Base-by-base conservation (phyloP, 1,139 yeast genomes). In the Kurtzmaniella quercitrusa region DNA sequence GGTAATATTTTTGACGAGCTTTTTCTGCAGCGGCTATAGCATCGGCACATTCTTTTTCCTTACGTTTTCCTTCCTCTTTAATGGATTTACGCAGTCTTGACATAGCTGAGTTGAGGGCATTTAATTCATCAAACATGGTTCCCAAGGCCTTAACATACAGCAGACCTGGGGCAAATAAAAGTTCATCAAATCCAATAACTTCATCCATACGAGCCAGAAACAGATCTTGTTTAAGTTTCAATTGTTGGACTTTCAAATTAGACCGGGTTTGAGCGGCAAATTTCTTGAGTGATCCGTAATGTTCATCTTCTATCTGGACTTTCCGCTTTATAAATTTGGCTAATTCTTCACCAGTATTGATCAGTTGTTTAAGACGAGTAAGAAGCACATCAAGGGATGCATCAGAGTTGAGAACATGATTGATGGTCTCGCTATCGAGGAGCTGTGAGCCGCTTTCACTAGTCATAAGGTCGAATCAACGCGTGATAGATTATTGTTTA, bases 11-110 rank as follows among this genome's bases (percentile, higher is more conserved):
- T 42, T 75, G 70, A 61, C 85, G 88, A 9, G 98, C 95, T 76
- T 91, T 90, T 49, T 89, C 96, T 1, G 96, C 96, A 37, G 81
- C 77, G 43, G 73, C 68, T 42, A 91, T 90, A 2, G 96, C 81
- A 48, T 93, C 98, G 10, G 73, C 59, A 39, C 91, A 90, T 46
- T 85, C 94, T 58, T 85, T 88, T 57, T 93, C 98, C 53, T 84
- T 80, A 39, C 87, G 73, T 56, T 81, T 76, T 34, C 91, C 89
- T 47, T 86, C 87, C 41, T 93, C 98, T 61, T 91, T 93, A 45
- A 84, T 69, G 34, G 74, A 56, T 59, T 91, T 91, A 50, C 98
- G 74, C 45, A 82, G 70, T 48, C 86, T 76, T 7, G 86, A 73
- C 48, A 90, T 80, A 2, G 90, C 79, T 23, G 79, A 73, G 21